Evolutionary conservation across 768 basidiomycete genomes (phyloP).

Genomic region (Leccinum truebloodii): DNA sequence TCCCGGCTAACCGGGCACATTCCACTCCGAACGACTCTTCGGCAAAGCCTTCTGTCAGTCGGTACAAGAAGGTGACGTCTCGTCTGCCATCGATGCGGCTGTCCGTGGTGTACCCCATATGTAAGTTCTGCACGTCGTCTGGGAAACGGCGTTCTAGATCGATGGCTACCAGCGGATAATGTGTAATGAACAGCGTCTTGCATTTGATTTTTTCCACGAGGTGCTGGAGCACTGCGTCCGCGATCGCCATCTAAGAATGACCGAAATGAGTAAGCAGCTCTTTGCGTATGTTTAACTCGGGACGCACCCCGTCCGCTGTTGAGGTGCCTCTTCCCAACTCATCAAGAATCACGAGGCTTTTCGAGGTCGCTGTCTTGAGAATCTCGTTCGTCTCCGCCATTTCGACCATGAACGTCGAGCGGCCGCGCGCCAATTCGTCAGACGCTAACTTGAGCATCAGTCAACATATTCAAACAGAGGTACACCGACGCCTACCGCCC

Average conservation of each 20-base stretch:
- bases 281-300: neutral
- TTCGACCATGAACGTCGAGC: conserved; percentile 98
- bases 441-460: conserved; percentile 51
- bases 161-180: conserved; percentile 84
- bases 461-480: conserved; percentile 1
- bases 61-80: conserved; percentile 88
- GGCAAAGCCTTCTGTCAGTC: conserved; percentile 68
- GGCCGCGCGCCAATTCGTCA: conserved; percentile 83
- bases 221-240: conserved; percentile 75
- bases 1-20: conserved; percentile 84
- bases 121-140: conserved; percentile 66
- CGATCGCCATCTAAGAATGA: conserved; percentile 74
- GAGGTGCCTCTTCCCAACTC: conserved; percentile 89
- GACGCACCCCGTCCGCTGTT: conserved; percentile 80
- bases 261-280: neutral
- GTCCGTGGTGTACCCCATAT: conserved; percentile 83
- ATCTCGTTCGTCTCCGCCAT: conserved; percentile 94
- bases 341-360: conserved; percentile 87
- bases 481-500: conserved; percentile 60
- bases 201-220: conserved; percentile 58
- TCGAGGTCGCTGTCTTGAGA: conserved; percentile 67
- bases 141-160: conserved; percentile 64
- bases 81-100: conserved; percentile 68
- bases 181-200: conserved; percentile 91
- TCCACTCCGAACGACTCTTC: conserved; percentile 90